phyloP scores from a whole-genome alignment of 2,329 filamentous ascomycete species.

The Aspergillus proliferans region DNA sequence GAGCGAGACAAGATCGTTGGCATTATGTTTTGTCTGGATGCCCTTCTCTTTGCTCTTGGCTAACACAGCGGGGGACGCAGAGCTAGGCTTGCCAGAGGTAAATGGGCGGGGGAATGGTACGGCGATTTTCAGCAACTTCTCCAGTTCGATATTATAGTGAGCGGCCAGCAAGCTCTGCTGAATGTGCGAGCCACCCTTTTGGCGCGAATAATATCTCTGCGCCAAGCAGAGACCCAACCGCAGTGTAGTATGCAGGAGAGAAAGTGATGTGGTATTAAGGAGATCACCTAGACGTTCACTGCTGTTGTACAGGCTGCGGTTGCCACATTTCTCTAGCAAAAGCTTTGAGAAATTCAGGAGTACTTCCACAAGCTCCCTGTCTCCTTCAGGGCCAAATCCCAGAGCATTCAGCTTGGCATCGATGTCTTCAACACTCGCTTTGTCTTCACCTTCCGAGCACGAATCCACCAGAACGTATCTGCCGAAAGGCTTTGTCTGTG shows the following conservation, averaged over 20 bases:
- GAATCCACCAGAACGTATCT: slow-evolving; percentile 28
- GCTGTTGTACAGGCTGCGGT: slow-evolving; percentile 92
- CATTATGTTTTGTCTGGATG: slow-evolving; percentile 53
- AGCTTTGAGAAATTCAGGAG: slow-evolving; percentile 81
- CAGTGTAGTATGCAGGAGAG: slow-evolving; percentile 70
- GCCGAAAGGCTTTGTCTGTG: slow-evolving; percentile 71
- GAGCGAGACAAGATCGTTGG: slow-evolving; percentile 77
- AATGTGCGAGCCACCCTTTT: slow-evolving; percentile 63
- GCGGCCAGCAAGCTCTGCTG: slow-evolving; percentile 70
- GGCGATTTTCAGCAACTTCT: slow-evolving; percentile 78
- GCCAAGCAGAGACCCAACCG: slow-evolving; percentile 79
- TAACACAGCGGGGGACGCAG: slow-evolving; percentile 47
- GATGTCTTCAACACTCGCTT: slow-evolving; percentile 48
- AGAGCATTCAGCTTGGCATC: slow-evolving; percentile 51
- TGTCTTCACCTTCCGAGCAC: slow-evolving; percentile 56
- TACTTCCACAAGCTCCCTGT: slow-evolving; percentile 70
- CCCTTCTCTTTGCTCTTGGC: slow-evolving; percentile 73
- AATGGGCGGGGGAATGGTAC: slow-evolving; percentile 72
- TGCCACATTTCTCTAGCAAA: slow-evolving; percentile 89
- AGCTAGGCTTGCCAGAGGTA: slow-evolving; percentile 47
- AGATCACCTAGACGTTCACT: slow-evolving; percentile 84
- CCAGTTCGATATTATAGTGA: slow-evolving; percentile 68
- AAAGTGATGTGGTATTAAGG: slow-evolving; percentile 77
- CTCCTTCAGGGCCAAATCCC: slow-evolving; percentile 67
- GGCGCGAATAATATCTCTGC: slow-evolving; percentile 85